These are phyloP conservation scores for Ceratocystis harringtonii DNA, from an alignment of 2,329 filamentous ascomycete genomes.

Conservation along the genomic window DNA sequence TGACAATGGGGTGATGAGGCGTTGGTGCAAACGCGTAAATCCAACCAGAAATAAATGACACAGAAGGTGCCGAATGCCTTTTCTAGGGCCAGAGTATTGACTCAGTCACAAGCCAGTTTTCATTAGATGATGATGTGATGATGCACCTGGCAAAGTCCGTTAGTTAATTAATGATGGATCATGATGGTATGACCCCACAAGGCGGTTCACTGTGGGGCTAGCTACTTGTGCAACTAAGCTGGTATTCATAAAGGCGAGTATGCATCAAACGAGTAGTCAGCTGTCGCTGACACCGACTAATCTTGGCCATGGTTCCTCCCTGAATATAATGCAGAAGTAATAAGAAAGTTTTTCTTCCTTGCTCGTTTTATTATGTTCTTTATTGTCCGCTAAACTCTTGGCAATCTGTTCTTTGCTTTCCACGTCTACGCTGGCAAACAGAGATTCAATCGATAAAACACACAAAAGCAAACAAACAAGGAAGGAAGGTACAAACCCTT, in stretches of 20 bases:
- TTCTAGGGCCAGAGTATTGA: not conserved
- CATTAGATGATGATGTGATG: not conserved
- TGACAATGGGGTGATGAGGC: not conserved
- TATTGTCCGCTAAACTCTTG: not conserved
- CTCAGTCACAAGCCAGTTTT: not conserved
- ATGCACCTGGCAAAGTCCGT: not conserved
- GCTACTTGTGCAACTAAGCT: not conserved
- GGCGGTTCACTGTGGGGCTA: not conserved
- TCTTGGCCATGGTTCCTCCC: not conserved
- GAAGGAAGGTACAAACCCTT: too few relatives aligned
- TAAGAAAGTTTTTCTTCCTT: slow-evolving; percentile 1
- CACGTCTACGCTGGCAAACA: not conserved
- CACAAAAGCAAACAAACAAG: not conserved
- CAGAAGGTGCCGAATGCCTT: not conserved
- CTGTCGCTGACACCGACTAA: not conserved
- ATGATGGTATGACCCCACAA: not conserved
- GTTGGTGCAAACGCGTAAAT: not conserved
- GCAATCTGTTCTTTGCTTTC: not conserved
- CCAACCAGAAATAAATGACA: not conserved
- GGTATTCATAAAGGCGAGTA: not conserved
- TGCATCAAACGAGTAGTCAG: not conserved
- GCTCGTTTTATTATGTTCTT: not conserved
- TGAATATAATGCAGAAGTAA: not conserved
- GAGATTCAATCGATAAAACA: not conserved
- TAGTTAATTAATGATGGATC: not conserved